Percentiles rank a stretch among this genome's conserved stretches.
phyloP scores from a whole-genome alignment of 2,329 filamentous ascomycete genomes.

The Neodidymelliopsis sp. region DNA sequence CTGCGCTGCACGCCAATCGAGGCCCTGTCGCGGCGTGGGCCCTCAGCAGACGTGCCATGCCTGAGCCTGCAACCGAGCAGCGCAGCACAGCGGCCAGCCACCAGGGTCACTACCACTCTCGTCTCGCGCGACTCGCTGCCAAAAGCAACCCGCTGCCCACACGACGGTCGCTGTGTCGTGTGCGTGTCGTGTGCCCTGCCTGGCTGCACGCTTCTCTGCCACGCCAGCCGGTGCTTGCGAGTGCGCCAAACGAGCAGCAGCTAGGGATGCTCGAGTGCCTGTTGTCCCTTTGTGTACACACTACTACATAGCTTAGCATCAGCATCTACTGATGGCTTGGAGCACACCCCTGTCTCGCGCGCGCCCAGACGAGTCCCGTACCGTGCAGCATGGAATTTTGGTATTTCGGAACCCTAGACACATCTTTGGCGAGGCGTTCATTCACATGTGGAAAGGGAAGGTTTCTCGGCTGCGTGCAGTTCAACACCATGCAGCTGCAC shows the following conservation, averaged over 20 bases:
- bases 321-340: too few relatives aligned
- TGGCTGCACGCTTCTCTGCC: neutral
- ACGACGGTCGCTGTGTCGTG: neutral
- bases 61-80: slow-evolving; percentile 22
- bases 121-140: slow-evolving; percentile 13
- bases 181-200: too few relatives aligned
- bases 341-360: slow-evolving; percentile 9
- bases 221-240: neutral
- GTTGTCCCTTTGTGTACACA: slow-evolving; percentile 14
- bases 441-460: slow-evolving; percentile 16
- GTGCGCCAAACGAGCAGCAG: neutral
- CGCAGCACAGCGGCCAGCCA: too few relatives aligned
- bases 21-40: slow-evolving; percentile 11
- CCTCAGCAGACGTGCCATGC: slow-evolving; percentile 24
- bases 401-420: slow-evolving; percentile 15
- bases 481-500: slow-evolving; percentile 7
- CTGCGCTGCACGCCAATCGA: slow-evolving; percentile 20
- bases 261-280: slow-evolving; percentile 11
- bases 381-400: slow-evolving; percentile 13
- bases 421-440: slow-evolving; percentile 9
- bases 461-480: slow-evolving; percentile 8
- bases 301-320: too few relatives aligned
- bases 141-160: slow-evolving; percentile 1
- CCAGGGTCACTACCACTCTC: slow-evolving; percentile 17
- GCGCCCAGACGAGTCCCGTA: slow-evolving; percentile 10